Base-by-base conservation (phyloP, 1,284 basidiomycete genomes). In the Tilletia horrida region DNA sequence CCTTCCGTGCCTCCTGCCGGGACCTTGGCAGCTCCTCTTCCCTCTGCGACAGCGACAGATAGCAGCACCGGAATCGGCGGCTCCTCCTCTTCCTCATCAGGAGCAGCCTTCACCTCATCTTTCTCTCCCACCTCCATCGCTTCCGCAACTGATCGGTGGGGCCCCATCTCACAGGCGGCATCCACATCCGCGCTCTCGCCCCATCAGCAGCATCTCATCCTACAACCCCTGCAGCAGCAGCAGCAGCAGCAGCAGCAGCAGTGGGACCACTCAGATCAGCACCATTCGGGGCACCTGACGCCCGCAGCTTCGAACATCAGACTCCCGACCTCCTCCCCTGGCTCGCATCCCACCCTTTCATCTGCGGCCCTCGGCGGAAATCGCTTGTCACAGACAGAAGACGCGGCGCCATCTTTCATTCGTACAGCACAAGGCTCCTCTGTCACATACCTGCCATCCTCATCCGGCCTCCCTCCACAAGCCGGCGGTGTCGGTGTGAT, bases 11-110 rank as follows among this genome's bases (percentile, higher is more conserved):
- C 35, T 11, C 11, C 35, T 40, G 35, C 35, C 11, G 6, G 35
- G 35, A 40, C 21, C 50, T 52, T 14, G 11, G 50, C 50, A 13
- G 21, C 50, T n/a, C 21, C 50, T 52, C 27, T 27, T 27, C 13
- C 23, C 21, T 14, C 50, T 27, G 50, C 50, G 4, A 14, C 23
- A 40, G 50, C 50, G 4, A 14, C 23, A 40, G 35, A 40, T 4
- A 40, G 11, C 11, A 40, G 35, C 11, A 4, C 11, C 35, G 35
- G 35, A 11, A 4, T 11, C 35, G 25, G 50, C 50, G 50, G 23
- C 13, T 25, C 50, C 50, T 52, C 50, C n/a, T 52, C 50, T 6
- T 52, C 50, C 18, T 52, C 50, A n/a, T n/a, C n/a, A n/a, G n/a
- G n/a, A n/a, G 35, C 35, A 40, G 11, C 35, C 35, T 40, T 40